A percentile compares a stretch with the other conserved stretches of the same genome.
These are phyloP conservation scores for Penicillium cataractarum DNA, from an alignment of 495 filamentous ascomycete genomes.

Conservation along the genomic window DNA sequence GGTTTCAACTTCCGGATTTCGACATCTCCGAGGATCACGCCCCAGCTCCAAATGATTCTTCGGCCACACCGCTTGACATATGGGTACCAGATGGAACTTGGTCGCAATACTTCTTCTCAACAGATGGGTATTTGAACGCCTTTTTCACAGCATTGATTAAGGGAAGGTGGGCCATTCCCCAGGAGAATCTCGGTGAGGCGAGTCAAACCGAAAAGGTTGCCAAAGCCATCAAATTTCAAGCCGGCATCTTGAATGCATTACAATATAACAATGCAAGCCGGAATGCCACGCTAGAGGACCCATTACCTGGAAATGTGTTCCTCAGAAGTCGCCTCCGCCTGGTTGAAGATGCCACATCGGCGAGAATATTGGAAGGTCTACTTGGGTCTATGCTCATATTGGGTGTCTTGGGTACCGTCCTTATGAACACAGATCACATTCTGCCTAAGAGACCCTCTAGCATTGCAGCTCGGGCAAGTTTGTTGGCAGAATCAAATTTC, in stretches of 20 bases:
- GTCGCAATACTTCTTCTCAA: neutral
- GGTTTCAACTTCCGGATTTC: slow-evolving; percentile 6
- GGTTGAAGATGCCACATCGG: neutral
- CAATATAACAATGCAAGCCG: neutral
- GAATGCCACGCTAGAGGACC: too few species aligned
- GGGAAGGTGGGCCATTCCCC: slow-evolving; percentile 9
- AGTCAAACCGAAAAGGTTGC: neutral
- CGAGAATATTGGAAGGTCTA: neutral
- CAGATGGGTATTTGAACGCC: neutral
- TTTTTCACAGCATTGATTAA: slow-evolving; percentile 2
- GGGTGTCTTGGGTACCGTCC: neutral
- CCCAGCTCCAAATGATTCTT: slow-evolving; percentile 10
- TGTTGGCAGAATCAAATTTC: neutral
- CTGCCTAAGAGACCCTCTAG: neutral
- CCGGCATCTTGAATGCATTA: neutral
- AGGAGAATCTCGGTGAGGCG: neutral
- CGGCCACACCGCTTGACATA: too few species aligned
- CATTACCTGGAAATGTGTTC: too few species aligned
- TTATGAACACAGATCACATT: neutral
- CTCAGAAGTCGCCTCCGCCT: neutral
- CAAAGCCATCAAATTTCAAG: slow-evolving; percentile 5
- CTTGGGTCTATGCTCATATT: neutral
- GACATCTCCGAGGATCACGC: slow-evolving; percentile 5
- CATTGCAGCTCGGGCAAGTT: neutral
- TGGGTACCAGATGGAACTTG: too few species aligned